Percentiles rank a stretch among this genome's conserved stretches.
Evolutionary conservation across 495 filamentous ascomycete genomes (phyloP).

Genomic region (Penicillium bialowiezense): DNA sequence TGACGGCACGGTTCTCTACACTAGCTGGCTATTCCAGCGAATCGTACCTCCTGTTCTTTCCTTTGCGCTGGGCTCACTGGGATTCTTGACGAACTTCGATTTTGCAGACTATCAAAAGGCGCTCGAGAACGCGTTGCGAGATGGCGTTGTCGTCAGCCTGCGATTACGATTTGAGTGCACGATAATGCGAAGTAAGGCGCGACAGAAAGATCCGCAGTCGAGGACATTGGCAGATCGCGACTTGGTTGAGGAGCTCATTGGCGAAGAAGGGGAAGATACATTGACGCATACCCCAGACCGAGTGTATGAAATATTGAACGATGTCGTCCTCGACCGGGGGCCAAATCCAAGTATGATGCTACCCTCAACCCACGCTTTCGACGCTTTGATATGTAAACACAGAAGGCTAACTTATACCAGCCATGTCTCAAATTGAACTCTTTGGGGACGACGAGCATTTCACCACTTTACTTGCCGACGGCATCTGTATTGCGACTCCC

Average conservation of each 20-base stretch:
- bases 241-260: slow-evolving; percentile 86
- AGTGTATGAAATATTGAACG: slow-evolving; percentile 87
- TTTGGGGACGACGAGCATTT: slow-evolving; percentile 97
- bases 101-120: slow-evolving; percentile 70
- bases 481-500: slow-evolving; percentile 85
- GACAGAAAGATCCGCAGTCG: slow-evolving; percentile 20
- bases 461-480: slow-evolving; percentile 82
- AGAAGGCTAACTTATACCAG: slow-evolving; percentile 41
- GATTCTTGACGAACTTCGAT: slow-evolving; percentile 96
- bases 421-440: slow-evolving; percentile 82
- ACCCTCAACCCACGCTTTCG: too few species aligned
- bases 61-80: slow-evolving; percentile 87
- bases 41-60: slow-evolving; percentile 91
- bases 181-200: slow-evolving; percentile 75
- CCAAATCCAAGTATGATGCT: slow-evolving; percentile 77
- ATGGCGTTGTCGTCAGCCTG: slow-evolving; percentile 87
- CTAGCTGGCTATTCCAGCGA: slow-evolving; percentile 95
- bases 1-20: slow-evolving; percentile 93
- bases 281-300: slow-evolving; percentile 77
- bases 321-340: slow-evolving; percentile 85
- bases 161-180: slow-evolving; percentile 90
- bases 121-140: slow-evolving; percentile 67
- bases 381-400: background rate
- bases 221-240: slow-evolving; percentile 47
- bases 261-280: slow-evolving; percentile 75